Conservation (phyloP, 2,329 filamentous ascomycete species). For the Aspergillus latus region DNA sequence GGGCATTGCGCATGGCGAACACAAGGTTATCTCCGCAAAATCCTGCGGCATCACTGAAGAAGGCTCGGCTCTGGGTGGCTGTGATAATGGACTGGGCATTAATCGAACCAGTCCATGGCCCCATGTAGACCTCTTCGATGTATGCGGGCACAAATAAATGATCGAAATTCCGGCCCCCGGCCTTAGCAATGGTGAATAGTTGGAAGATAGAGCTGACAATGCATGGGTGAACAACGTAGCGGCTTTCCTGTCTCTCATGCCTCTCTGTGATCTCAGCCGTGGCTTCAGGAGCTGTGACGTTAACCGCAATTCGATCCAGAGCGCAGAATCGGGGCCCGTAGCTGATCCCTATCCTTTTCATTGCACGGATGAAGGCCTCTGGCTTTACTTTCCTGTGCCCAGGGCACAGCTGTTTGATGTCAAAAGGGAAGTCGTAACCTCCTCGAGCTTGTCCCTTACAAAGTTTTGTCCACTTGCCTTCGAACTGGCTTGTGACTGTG, state of each 20-base stretch:
- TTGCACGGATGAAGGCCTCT: slow-evolving; percentile 13
- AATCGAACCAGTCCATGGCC: slow-evolving; percentile 3
- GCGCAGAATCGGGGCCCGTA: slow-evolving; percentile 19
- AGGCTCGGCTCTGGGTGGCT: not conserved
- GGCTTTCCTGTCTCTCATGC: slow-evolving; percentile 7
- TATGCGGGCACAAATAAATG: slow-evolving; percentile 22
- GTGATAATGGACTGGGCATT: not conserved
- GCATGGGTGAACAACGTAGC: slow-evolving; percentile 25
- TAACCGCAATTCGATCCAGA: not conserved
- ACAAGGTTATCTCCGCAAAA: not conserved
- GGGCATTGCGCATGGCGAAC: not conserved
- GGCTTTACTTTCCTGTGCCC: slow-evolving; percentile 1
- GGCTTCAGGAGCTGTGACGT: not conserved
- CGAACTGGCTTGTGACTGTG: slow-evolving; percentile 24
- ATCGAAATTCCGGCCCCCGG: slow-evolving; percentile 17
- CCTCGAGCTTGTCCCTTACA: slow-evolving; percentile 27
- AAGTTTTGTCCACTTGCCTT: slow-evolving; percentile 26
- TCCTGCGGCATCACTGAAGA: not conserved
- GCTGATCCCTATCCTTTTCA: slow-evolving; percentile 15
- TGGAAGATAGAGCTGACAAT: slow-evolving; percentile 25
- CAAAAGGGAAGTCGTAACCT: not conserved
- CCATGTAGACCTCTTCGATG: slow-evolving; percentile 21
- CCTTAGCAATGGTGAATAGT: slow-evolving; percentile 23
- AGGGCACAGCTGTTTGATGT: not conserved
- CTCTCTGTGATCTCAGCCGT: not conserved